A percentile compares a stretch with the other conserved stretches of the same genome.
phyloP scores from a whole-genome alignment of 2,329 filamentous ascomycete genomes.

The Ascochyta pisi region DNA sequence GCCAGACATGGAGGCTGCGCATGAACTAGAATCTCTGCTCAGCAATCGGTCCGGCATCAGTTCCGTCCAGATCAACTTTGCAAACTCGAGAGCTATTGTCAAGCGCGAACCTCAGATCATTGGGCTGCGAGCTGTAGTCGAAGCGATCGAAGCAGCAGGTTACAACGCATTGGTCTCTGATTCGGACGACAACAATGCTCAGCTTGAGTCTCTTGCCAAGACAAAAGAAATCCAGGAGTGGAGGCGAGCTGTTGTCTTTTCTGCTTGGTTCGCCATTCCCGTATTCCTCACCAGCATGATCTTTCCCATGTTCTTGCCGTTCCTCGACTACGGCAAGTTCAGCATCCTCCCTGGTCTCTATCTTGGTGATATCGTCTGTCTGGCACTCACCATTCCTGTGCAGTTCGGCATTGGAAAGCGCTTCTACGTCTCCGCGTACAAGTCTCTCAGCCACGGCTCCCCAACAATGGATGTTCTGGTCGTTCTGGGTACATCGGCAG shows the following conservation, averaged over 20 bases:
- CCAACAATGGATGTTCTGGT: constrained; percentile 99
- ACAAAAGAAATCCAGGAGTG: constrained; percentile 96
- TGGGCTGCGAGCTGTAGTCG: constrained; percentile 83
- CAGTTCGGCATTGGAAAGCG: constrained; percentile 96
- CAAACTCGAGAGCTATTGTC: constrained; percentile 76
- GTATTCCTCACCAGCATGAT: constrained; percentile 95
- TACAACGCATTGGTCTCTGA: constrained; percentile 91
- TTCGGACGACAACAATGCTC: constrained; percentile 93
- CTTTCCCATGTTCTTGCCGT: constrained; percentile 81
- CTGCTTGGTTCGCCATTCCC: constrained; percentile 81
- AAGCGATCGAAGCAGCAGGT: constrained; percentile 78
- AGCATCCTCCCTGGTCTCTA: constrained; percentile 77
- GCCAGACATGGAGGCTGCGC: constrained; percentile 73
- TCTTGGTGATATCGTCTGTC: constrained; percentile 84
- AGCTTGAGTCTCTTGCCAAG: constrained; percentile 93
- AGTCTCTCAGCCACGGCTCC: constrained; percentile 85
- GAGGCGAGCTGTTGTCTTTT: constrained; percentile 80
- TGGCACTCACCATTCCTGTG: constrained; percentile 85
- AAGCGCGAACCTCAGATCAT: constrained; percentile 73
- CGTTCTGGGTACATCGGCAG: constrained; percentile 89
- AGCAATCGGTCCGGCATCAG: constrained; percentile 71
- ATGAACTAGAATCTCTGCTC: constrained; percentile 73
- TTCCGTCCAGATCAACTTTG: constrained; percentile 75
- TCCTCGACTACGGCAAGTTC: constrained; percentile 77
- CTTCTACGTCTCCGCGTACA: constrained; percentile 93